These are phyloP conservation scores for Xylaria venustula DNA, from an alignment of 495 filamentous ascomycete genomes.

Conservation along the genomic window DNA sequence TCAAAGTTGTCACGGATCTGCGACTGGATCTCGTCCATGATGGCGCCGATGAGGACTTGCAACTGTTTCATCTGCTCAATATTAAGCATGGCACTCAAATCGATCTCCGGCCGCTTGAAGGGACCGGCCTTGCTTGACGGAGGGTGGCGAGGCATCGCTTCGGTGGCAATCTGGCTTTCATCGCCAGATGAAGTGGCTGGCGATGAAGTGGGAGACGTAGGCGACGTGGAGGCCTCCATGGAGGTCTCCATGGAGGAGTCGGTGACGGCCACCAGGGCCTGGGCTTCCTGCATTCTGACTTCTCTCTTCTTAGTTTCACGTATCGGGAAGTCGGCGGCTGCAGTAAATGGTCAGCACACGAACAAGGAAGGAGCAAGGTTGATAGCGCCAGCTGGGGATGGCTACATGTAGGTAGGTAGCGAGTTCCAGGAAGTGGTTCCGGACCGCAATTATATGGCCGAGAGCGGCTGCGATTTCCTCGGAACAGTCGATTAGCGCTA, in stretches of 20 bases:
- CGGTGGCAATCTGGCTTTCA: conserved; percentile 16
- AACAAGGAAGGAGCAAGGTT: neutral
- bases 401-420: neutral
- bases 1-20: conserved; percentile 49
- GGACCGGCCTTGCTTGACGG: neutral
- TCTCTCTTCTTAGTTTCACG: neutral
- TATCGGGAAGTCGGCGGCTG: neutral
- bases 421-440: neutral
- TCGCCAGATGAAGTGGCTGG: conserved; percentile 24
- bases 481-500: neutral
- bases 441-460: neutral
- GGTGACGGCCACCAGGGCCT: neutral
- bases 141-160: conserved; percentile 19
- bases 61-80: conserved; percentile 21
- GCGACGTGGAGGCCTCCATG: neutral
- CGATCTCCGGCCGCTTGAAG: conserved; percentile 19
- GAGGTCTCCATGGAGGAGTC: neutral
- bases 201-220: conserved; percentile 3
- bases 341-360: neutral
- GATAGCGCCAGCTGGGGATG: neutral
- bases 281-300: conserved; percentile 3
- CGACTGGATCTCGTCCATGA: conserved; percentile 49
- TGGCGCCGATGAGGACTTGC: conserved; percentile 36
- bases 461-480: neutral
- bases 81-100: conserved; percentile 21